Evolutionary conservation across 78 protist genomes (phyloP).

Genomic region (Cavenderia fasciculata): DNA sequence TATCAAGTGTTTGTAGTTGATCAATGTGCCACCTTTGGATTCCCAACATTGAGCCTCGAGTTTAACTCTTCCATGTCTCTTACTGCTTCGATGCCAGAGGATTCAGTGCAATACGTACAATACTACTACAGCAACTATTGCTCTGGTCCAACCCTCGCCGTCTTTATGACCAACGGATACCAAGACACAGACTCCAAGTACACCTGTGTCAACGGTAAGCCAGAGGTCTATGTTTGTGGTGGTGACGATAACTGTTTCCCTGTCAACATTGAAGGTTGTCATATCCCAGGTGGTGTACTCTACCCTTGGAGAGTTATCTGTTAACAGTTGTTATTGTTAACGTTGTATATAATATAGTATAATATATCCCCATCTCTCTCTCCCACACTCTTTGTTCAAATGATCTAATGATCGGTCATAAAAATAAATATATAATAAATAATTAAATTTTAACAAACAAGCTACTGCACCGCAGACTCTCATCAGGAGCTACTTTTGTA

Average conservation of each 20-base stretch:
- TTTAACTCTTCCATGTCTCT: not conserved
- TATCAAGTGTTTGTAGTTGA: not conserved
- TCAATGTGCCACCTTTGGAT: not conserved
- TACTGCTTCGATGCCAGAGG: not conserved
- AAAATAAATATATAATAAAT: too few relatives aligned
- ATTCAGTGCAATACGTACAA: not conserved
- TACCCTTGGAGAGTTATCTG: too few relatives aligned
- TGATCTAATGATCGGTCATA: too few relatives aligned
- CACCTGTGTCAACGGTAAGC: constrained; percentile 9
- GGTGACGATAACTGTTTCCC: not conserved
- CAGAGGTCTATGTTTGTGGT: constrained; percentile 4
- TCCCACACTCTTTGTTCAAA: too few relatives aligned
- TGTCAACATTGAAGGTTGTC: not conserved
- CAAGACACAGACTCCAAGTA: not conserved
- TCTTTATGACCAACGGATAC: constrained; percentile 11
- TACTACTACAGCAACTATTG: constrained; percentile 36
- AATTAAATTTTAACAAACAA: too few relatives aligned
- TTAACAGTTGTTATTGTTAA: too few relatives aligned
- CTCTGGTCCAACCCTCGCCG: constrained; percentile 27
- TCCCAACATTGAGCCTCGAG: not conserved
- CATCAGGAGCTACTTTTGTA: too few relatives aligned
- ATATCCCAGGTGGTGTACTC: too few relatives aligned
- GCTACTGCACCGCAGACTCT: too few relatives aligned
- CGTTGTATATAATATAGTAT: too few relatives aligned
- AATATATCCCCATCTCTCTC: too few relatives aligned